Percentiles rank a stretch among this genome's conserved stretches.
phyloP scores from a whole-genome alignment of 1,139 yeast genomes.

The Debaryomyces sp. region DNA sequence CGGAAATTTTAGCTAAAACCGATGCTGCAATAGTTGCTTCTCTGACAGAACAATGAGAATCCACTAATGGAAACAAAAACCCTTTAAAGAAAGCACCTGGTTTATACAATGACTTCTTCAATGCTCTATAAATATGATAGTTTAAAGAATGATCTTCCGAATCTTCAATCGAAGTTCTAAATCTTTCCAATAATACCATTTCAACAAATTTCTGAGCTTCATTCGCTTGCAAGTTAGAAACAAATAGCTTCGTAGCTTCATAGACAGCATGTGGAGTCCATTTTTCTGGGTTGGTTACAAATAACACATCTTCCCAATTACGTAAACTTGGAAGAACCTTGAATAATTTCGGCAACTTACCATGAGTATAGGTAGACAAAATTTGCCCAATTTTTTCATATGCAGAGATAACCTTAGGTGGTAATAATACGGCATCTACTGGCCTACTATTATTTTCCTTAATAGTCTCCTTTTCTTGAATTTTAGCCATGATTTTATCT shows the following conservation, averaged over 20 bases:
- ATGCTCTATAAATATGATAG: slow-evolving; percentile 88
- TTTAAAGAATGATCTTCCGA: slow-evolving; percentile 72
- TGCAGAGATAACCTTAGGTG: slow-evolving; percentile 95
- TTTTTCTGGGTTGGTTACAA: slow-evolving; percentile 84
- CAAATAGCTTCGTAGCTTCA: slow-evolving; percentile 93
- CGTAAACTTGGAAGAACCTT: slow-evolving; percentile 89
- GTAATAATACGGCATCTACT: slow-evolving; percentile 68
- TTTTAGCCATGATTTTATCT: slow-evolving; percentile 88
- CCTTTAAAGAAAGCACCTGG: slow-evolving; percentile 99
- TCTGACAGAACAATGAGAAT: slow-evolving; percentile 79
- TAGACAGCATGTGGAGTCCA: slow-evolving; percentile 98
- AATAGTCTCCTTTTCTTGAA: slow-evolving; percentile 67
- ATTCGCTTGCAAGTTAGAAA: slow-evolving; percentile 81
- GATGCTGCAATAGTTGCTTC: slow-evolving; percentile 97
- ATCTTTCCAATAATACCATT: slow-evolving; percentile 76
- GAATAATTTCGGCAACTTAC: slow-evolving; percentile 91
- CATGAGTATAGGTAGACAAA: slow-evolving; percentile 90
- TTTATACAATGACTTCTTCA: slow-evolving; percentile 90
- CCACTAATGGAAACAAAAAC: slow-evolving; percentile 86
- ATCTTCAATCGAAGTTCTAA: slow-evolving; percentile 80
- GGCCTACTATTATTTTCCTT: slow-evolving; percentile 24
- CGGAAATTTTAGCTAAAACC: slow-evolving; percentile 82
- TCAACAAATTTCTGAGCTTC: slow-evolving; percentile 88
- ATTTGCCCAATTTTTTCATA: slow-evolving; percentile 90
- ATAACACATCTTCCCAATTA: slow-evolving; percentile 94